Percentiles rank a stretch among this genome's conserved stretches.
Evolutionary conservation across 1,284 basidiomycete genomes (phyloP).

Genomic region (Farysia itapuensis): DNA sequence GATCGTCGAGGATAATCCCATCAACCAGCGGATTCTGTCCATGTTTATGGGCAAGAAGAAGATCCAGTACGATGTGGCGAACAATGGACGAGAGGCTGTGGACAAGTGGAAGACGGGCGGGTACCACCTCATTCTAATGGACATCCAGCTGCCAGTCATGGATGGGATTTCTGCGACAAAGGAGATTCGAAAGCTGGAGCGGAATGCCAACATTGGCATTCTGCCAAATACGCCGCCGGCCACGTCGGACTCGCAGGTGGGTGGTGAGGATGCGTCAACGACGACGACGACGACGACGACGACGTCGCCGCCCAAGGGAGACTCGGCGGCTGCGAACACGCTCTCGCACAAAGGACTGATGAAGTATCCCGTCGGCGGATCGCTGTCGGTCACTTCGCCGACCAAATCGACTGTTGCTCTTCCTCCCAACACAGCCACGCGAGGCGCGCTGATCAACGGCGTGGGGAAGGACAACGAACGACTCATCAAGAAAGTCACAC

Average conservation of each 20-base stretch:
- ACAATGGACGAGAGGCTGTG: conserved; percentile 92
- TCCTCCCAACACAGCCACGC: too few species aligned
- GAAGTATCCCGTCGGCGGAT: conserved; percentile 1
- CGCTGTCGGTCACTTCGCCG: neutral
- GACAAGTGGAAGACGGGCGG: conserved; percentile 90
- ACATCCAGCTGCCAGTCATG: conserved; percentile 99
- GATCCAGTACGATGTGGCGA: conserved; percentile 92
- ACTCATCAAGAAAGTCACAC: too few species aligned
- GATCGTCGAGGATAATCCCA: conserved; percentile 77
- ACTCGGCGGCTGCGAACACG: neutral
- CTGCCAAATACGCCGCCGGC: conserved; percentile 68
- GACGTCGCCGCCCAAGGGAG: too few species aligned
- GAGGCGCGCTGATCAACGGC: neutral
- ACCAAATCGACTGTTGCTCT: too few species aligned
- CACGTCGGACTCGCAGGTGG: conserved; percentile 4
- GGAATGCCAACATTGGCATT: conserved; percentile 69
- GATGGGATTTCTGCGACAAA: conserved; percentile 96
- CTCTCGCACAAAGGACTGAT: neutral
- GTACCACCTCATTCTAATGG: conserved; percentile 98
- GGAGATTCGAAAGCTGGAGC: conserved; percentile 86
- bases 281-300: too few species aligned
- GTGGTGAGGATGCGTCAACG: too few species aligned
- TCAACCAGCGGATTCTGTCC: conserved; percentile 94
- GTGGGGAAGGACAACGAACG: neutral
- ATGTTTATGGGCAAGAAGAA: conserved; percentile 95